Percentiles rank a stretch among this genome's conserved stretches.
These are phyloP conservation scores for Hypoxylon sp. DNA, from an alignment of 2,329 filamentous ascomycete genomes.

Conservation along the genomic window DNA sequence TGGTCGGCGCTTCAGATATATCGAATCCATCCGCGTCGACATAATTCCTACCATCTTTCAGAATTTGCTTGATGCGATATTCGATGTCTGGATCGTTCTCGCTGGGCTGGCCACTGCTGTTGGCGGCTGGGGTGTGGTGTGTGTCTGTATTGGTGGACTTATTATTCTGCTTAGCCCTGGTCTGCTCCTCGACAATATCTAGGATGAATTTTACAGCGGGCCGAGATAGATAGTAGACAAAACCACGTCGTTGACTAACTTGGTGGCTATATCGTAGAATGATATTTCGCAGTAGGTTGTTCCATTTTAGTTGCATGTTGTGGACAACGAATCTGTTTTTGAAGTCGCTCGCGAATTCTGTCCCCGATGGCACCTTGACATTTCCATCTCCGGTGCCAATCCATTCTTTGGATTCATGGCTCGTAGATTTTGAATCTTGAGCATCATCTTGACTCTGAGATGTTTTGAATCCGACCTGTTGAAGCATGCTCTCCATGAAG, in stretches of 20 bases:
- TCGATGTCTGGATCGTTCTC: constrained; percentile 74
- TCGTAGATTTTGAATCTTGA: constrained; percentile 37
- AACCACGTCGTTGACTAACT: constrained; percentile 92
- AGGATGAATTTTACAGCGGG: constrained; percentile 97
- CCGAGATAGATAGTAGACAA: constrained; percentile 96
- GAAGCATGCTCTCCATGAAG: constrained; percentile 67
- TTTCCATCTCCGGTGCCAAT: constrained; percentile 64
- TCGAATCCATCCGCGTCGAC: constrained; percentile 74
- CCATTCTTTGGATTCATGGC: constrained; percentile 50
- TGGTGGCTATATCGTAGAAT: constrained; percentile 97
- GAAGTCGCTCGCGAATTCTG: constrained; percentile 92
- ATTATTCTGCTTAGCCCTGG: constrained; percentile 67
- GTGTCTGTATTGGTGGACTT: constrained; percentile 42
- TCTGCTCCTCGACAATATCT: constrained; percentile 95
- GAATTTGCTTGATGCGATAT: constrained; percentile 83
- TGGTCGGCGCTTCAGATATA: constrained; percentile 46
- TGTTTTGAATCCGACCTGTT: constrained; percentile 55
- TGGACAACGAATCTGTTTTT: constrained; percentile 98
- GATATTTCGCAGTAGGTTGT: constrained; percentile 93
- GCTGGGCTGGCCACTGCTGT: constrained; percentile 58
- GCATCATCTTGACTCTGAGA: constrained; percentile 41
- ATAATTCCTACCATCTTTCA: constrained; percentile 84
- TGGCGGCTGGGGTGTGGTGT: constrained; percentile 47
- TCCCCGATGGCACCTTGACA: constrained; percentile 72
- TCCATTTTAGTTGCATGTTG: constrained; percentile 98